These are phyloP conservation scores for Xylariaceae sp. DNA, from an alignment of 2,329 filamentous ascomycete genomes.

Conservation along the genomic window DNA sequence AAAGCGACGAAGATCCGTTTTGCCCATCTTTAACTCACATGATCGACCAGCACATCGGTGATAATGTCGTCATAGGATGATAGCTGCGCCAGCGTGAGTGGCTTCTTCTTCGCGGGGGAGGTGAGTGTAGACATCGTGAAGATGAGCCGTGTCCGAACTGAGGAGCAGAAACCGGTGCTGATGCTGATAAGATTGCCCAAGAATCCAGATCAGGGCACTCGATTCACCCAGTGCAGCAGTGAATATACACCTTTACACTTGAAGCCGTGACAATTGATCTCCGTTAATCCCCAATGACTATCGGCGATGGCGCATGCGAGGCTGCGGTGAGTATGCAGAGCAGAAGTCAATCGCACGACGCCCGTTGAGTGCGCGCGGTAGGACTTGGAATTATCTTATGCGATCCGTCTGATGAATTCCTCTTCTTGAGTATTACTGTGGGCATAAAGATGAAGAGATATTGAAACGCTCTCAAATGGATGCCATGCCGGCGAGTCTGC, in stretches of 20 bases:
- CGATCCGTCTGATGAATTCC: neutral
- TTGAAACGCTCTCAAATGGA: constrained; percentile 7
- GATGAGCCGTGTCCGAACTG: constrained; percentile 2
- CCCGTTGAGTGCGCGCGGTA: neutral
- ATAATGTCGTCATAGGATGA: constrained; percentile 92
- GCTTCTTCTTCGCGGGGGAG: constrained; percentile 53
- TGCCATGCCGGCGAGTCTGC: constrained; percentile 15
- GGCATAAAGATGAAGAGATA: neutral
- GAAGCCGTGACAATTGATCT: neutral
- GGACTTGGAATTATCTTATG: neutral
- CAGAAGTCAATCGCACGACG: constrained; percentile 1
- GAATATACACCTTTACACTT: neutral
- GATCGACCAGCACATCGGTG: constrained; percentile 91
- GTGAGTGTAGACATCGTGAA: constrained; percentile 36
- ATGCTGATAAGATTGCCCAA: neutral
- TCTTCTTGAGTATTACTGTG: neutral
- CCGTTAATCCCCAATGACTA: neutral
- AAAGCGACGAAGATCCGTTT: neutral
- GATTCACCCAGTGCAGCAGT: neutral
- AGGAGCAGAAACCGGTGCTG: neutral
- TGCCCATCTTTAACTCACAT: constrained; percentile 55
- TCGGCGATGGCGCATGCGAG: neutral
- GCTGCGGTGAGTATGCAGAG: constrained; percentile 2
- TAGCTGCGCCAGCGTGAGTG: constrained; percentile 79
- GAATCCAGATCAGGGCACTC: neutral